phyloP scores from a whole-genome alignment of 192 early-diverging fungal species.

The Dissophora globulifera region DNA sequence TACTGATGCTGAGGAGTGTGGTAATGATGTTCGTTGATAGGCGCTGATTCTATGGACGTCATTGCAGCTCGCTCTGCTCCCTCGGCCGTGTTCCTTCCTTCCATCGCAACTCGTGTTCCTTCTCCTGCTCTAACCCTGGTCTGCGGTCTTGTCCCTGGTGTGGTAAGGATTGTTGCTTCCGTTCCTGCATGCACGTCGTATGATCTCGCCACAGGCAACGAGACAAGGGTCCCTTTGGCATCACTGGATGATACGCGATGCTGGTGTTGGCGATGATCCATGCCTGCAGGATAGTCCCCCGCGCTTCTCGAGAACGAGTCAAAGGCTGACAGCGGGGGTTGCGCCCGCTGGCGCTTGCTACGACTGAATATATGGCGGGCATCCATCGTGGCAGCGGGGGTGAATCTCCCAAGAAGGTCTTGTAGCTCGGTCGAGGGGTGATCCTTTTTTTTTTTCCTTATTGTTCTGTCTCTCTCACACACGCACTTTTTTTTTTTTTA shows the following conservation, averaged over 20 bases:
- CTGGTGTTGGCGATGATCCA: not conserved
- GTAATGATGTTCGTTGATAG: too few species aligned
- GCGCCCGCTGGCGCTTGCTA: constrained; percentile 3
- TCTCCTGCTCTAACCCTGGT: not conserved
- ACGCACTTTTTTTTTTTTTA: too few species aligned
- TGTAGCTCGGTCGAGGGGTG: not conserved
- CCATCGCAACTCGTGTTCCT: not conserved
- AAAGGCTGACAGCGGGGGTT: not conserved
- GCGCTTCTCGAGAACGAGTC: not conserved
- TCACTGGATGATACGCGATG: too few species aligned
- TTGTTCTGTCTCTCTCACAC: too few species aligned
- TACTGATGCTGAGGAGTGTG: constrained; percentile 1
- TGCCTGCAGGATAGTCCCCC: not conserved
- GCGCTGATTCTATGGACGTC: too few species aligned
- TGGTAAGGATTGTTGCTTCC: not conserved
- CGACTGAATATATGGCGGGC: not conserved
- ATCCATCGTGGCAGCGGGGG: too few species aligned
- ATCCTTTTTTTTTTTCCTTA: too few species aligned
- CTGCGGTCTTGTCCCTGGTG: not conserved
- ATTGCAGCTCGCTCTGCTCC: too few species aligned
- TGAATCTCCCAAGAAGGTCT: too few species aligned
- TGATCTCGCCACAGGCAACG: constrained; percentile 7
- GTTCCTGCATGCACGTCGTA: constrained; percentile 8
- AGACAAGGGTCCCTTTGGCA: not conserved
- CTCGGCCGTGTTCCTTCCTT: too few species aligned